Conservation (phyloP, 139 green algal species). For the Micractinium conductrix region DNA sequence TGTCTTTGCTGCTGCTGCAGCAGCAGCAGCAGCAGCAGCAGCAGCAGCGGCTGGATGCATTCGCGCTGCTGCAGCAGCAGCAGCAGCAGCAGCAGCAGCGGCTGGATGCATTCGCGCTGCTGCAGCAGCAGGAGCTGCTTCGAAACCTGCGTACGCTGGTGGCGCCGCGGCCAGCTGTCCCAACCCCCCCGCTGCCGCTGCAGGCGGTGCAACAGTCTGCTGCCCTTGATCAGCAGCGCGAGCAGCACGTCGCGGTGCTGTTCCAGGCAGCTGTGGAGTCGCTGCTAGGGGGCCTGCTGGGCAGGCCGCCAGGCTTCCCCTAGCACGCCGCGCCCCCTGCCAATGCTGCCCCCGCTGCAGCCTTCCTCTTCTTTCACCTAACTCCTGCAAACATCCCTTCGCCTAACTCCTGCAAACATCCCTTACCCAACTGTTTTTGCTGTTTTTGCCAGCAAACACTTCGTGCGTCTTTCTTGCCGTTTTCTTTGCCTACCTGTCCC, state of each 20-base stretch:
- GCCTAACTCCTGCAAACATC: too few species aligned
- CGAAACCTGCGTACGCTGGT: background rate
- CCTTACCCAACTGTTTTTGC: too few species aligned
- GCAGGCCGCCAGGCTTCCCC: too few species aligned
- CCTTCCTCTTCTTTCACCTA: background rate
- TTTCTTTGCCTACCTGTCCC: too few species aligned
- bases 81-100: background rate
- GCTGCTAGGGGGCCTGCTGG: background rate
- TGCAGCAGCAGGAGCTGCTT: background rate
- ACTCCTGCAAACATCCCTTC: too few species aligned
- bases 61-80: background rate
- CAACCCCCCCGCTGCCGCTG: background rate
- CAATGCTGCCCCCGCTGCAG: too few species aligned
- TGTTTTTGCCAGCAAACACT: too few species aligned
- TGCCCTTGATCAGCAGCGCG: background rate
- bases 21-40: background rate
- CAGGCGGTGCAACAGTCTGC: background rate
- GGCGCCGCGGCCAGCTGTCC: background rate
- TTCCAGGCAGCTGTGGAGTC: constrained; percentile 2
- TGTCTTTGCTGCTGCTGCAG: background rate
- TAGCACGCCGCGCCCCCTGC: too few species aligned
- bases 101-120: background rate
- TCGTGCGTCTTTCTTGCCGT: too few species aligned
- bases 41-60: too few species aligned
- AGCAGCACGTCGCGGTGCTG: background rate